Evolutionary conservation across 202 grass and related monocot genomes (phyloP).

Genomic region (Setaria italica): DNA sequence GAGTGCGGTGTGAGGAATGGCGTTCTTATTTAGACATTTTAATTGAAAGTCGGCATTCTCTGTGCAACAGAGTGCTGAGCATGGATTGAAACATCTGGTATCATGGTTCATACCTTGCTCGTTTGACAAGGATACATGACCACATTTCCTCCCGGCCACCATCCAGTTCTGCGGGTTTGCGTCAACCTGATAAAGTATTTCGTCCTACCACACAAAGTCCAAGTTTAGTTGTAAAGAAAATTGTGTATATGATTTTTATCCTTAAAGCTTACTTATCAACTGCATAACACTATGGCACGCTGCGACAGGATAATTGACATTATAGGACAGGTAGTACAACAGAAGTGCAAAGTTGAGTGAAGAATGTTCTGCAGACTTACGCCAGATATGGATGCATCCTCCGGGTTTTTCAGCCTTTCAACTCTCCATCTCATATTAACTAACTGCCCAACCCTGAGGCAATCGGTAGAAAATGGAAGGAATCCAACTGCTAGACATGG

Average conservation of each 20-base stretch:
- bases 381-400: conserved; percentile 49
- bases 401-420: conserved; percentile 77
- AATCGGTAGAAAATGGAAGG: conserved; percentile 93
- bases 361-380: conserved; percentile 62
- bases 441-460: conserved; percentile 89
- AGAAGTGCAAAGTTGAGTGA: conserved; percentile 25
- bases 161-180: conserved; percentile 95
- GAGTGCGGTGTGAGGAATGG: background rate
- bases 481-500: conserved; percentile 94
- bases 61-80: background rate
- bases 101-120: conserved; percentile 52
- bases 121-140: conserved; percentile 72
- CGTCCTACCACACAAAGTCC: conserved; percentile 64
- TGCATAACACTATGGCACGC: background rate
- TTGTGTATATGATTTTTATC: background rate
- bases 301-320: background rate
- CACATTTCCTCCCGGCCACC: conserved; percentile 95
- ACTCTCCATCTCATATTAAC: conserved; percentile 97
- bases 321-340: background rate
- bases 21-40: background rate
- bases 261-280: background rate
- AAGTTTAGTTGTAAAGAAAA: conserved; percentile 32
- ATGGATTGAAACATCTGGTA: conserved; percentile 27
- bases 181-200: conserved; percentile 85
- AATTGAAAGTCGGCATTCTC: background rate